Evolutionary conservation across 306 rosid species (phyloP).

Genomic region (Phaseolus lunatus): DNA sequence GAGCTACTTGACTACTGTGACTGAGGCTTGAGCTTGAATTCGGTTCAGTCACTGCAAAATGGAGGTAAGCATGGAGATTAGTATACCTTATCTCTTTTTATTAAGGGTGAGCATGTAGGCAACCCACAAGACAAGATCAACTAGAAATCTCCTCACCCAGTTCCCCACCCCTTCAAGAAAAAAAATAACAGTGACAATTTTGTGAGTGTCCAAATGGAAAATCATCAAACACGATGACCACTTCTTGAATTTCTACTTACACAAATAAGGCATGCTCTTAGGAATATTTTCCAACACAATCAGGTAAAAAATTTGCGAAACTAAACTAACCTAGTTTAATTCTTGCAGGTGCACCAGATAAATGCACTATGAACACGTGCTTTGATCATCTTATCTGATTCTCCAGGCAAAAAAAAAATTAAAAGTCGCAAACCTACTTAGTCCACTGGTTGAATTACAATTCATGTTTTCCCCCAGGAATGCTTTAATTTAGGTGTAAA

Average conservation of each 20-base stretch:
- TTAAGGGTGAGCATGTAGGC: not conserved
- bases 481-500: slow-evolving; percentile 7
- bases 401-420: slow-evolving; percentile 7
- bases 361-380: not conserved
- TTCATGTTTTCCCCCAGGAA: not conserved
- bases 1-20: slow-evolving; percentile 71
- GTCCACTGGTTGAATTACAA: not conserved
- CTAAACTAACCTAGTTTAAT: slow-evolving; percentile 9
- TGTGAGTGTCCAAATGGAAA: not conserved
- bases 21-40: slow-evolving; percentile 76
- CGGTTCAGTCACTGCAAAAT: slow-evolving; percentile 73
- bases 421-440: slow-evolving; percentile 23
- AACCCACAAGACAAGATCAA: slow-evolving; percentile 10
- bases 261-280: slow-evolving; percentile 4
- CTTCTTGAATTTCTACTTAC: not conserved
- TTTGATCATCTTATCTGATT: slow-evolving; percentile 26
- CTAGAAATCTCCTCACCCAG: slow-evolving; percentile 5
- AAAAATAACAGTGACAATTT: not conserved
- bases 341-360: slow-evolving; percentile 36
- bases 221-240: slow-evolving; percentile 22
- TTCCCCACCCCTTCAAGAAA: not conserved
- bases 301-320: not conserved
- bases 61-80: slow-evolving; percentile 29
- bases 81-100: slow-evolving; percentile 29
- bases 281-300: slow-evolving; percentile 16